Percentiles rank a stretch among this genome's conserved stretches.
phyloP scores from a whole-genome alignment of 129 eudicot genomes.

The Cynara cardunculus region DNA sequence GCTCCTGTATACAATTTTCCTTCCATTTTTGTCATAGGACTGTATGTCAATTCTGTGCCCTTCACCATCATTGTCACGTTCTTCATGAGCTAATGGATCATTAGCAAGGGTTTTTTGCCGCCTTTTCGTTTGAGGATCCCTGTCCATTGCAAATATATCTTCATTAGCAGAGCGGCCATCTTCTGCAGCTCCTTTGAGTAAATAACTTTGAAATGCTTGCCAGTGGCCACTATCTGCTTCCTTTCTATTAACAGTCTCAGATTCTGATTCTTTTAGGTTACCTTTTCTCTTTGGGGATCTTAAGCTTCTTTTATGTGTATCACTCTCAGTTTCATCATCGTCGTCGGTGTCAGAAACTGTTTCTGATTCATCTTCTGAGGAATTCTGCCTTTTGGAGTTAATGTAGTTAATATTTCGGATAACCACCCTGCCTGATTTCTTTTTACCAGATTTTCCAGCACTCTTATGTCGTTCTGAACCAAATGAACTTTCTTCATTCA shows the following conservation, averaged over 20 bases:
- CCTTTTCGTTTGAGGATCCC: slow-evolving; percentile 48
- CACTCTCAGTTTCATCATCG: slow-evolving; percentile 26
- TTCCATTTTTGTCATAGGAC: slow-evolving; percentile 46
- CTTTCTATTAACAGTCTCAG: slow-evolving; percentile 30
- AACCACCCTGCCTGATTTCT: slow-evolving; percentile 66
- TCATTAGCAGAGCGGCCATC: slow-evolving; percentile 34
- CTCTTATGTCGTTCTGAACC: slow-evolving; percentile 25
- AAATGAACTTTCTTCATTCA: slow-evolving; percentile 30
- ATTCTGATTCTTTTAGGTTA: slow-evolving; percentile 28
- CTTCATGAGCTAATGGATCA: slow-evolving; percentile 52
- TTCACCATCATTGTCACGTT: slow-evolving; percentile 22
- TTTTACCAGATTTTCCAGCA: slow-evolving; percentile 49
- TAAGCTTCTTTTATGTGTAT: slow-evolving; percentile 12
- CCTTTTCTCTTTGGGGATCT: slow-evolving; percentile 51
- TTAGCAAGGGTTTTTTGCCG: slow-evolving; percentile 31
- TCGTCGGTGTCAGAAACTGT: slow-evolving; percentile 48
- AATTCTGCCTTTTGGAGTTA: slow-evolving; percentile 49
- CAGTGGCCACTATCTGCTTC: slow-evolving; percentile 65
- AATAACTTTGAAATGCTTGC: slow-evolving; percentile 83
- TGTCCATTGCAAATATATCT: slow-evolving; percentile 60
- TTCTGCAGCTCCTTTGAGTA: slow-evolving; percentile 66
- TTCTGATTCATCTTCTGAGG: slow-evolving; percentile 43
- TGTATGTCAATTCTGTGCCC: slow-evolving; percentile 34
- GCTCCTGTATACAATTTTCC: slow-evolving; percentile 39
- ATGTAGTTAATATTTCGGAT: slow-evolving; percentile 73